Base-by-base conservation (phyloP, 2,329 filamentous ascomycete species). In the Alternaria tenuissima region DNA sequence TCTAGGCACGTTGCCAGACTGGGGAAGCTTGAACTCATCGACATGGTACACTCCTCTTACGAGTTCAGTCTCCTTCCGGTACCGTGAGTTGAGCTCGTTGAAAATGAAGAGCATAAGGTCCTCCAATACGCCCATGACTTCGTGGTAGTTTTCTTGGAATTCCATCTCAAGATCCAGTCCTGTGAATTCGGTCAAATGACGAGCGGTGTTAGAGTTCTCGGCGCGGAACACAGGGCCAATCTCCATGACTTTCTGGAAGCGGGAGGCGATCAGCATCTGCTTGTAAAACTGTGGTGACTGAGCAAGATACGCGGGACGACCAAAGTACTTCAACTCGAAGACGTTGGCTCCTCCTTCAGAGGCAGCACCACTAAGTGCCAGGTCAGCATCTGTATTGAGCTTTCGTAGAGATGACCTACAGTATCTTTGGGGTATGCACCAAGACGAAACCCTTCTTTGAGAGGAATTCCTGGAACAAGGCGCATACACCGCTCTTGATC, bases 281-380 rank as follows among this genome's bases (percentile, higher is more conserved):
- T 96, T 95, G 81, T 94, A 94, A 70, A 95, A 91, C 75, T 95
- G 92, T 6, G 92, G 92, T 6, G 88, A 91, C 77, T 94, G 91
- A 6, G 92, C 92, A 20, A 95, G 84, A 76, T 84, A 95, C 1
- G 93, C 94, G 66, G 90, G 87, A 74, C 90, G 88, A 68, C 91
- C 92, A 78, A 98, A 98, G 81, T 98, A 98, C 43, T 90, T 89
- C 69, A 98, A 84, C 70, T 90, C 86, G 79, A 99, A 98, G 41
- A 98, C 94, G 76, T 94, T 96, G 68, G 89, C 89, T 66, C 95
- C 95, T 72, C 95, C 94, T 81, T 99, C 95, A 4, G 93, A 95
- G 5, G 95, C 91, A 14, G 94, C 91, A 51, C 91, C 94, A 56
- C 58, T 61, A 18, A 2, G 18, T 32, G 6, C 5, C 14, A 22